These are phyloP conservation scores for Nephelium lappaceum DNA, from an alignment of 345 rosid genomes.

Conservation along the genomic window DNA sequence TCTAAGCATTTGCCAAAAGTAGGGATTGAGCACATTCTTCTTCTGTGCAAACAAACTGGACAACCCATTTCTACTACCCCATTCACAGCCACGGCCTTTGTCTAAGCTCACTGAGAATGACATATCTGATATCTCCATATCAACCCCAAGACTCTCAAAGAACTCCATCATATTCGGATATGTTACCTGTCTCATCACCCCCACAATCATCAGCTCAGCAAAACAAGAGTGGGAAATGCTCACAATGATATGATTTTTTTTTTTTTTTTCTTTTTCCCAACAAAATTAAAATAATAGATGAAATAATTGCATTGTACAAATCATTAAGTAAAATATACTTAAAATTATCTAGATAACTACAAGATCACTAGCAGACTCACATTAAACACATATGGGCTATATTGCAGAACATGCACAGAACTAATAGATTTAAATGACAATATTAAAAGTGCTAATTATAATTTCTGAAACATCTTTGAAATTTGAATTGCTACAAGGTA, in stretches of 20 bases:
- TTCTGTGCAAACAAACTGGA: conserved; percentile 76
- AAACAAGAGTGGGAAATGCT: background rate
- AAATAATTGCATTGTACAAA: background rate
- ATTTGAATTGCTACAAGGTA: background rate
- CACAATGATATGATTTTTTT: background rate
- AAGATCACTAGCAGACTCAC: background rate
- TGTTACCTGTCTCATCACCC: conserved; percentile 55
- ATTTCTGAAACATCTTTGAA: background rate
- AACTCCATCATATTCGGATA: conserved; percentile 93
- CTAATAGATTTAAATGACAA: too few species aligned
- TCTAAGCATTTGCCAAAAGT: conserved; percentile 82
- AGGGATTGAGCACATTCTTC: conserved; percentile 56
- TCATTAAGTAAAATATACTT: background rate
- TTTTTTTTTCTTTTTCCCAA: too few species aligned
- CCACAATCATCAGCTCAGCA: background rate
- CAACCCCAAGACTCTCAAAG: conserved; percentile 78
- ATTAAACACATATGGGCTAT: background rate
- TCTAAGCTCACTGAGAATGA: conserved; percentile 86
- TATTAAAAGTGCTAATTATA: too few species aligned
- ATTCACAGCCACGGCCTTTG: conserved; percentile 71
- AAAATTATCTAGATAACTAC: background rate
- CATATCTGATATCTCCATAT: conserved; percentile 78
- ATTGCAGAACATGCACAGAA: background rate
- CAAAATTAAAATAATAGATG: background rate
- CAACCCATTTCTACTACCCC: conserved; percentile 87